Percentiles rank a stretch among this genome's conserved stretches.
These are phyloP conservation scores for Glycine latifolia DNA, from an alignment of 306 rosid species.

Conservation along the genomic window DNA sequence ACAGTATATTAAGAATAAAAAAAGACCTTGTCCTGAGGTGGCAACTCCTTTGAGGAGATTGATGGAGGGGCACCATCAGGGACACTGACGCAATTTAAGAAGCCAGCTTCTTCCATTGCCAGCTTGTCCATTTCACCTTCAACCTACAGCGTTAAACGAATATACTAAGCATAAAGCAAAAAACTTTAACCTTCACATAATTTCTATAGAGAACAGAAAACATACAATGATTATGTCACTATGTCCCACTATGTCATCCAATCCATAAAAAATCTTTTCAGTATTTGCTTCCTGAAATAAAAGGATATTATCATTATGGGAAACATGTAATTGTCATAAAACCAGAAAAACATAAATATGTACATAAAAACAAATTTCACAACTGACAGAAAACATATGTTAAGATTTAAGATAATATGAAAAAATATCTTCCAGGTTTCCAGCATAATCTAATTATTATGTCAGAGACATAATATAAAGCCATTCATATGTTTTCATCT, in stretches of 20 bases:
- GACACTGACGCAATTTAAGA: constrained; percentile 88
- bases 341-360: not conserved
- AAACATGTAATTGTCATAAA: constrained; percentile 8
- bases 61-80: constrained; percentile 96
- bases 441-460: not conserved
- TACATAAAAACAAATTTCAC: constrained; percentile 15
- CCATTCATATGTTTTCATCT: not conserved
- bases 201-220: constrained; percentile 35
- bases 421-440: constrained; percentile 1
- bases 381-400: constrained; percentile 7
- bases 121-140: constrained; percentile 99
- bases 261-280: constrained; percentile 88
- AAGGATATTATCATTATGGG: constrained; percentile 14
- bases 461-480: not conserved
- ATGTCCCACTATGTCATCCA: constrained; percentile 80
- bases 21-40: constrained; percentile 75
- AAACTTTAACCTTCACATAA: constrained; percentile 11
- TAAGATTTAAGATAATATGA: constrained; percentile 5
- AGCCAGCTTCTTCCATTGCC: constrained; percentile 99
- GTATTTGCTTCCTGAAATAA: constrained; percentile 85
- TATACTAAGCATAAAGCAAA: constrained; percentile 36
- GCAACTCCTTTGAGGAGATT: constrained; percentile 74
- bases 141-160: constrained; percentile 63
- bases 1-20: constrained; percentile 30
- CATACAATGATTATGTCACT: constrained; percentile 88